Conservation (phyloP, 192 early-diverging fungal genomes). For the Mortierella claussenii region DNA sequence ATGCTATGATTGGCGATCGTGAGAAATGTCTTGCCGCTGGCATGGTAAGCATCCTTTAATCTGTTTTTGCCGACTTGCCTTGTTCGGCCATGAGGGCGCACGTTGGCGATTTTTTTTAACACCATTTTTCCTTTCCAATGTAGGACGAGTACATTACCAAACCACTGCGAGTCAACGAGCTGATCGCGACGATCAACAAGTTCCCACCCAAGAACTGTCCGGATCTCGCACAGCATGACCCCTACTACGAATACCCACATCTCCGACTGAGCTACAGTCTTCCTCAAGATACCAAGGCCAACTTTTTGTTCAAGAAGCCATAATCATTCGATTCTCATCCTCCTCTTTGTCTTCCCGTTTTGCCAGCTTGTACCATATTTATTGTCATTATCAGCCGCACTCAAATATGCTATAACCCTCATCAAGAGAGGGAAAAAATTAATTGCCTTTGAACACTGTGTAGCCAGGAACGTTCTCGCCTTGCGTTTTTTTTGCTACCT, state of each 20-base stretch:
- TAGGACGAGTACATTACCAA: conserved; percentile 74
- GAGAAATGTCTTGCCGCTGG: conserved; percentile 85
- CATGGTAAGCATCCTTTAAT: conserved; percentile 76
- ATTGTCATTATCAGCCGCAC: too few species aligned
- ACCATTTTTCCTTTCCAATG: background rate
- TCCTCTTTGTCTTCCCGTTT: background rate
- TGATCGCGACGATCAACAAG: conserved; percentile 76
- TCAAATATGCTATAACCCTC: too few species aligned
- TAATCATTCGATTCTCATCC: background rate
- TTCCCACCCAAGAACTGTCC: conserved; percentile 62
- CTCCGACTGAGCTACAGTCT: conserved; percentile 21
- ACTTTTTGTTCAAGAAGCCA: conserved; percentile 26
- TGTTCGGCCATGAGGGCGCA: too few species aligned
- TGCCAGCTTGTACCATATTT: too few species aligned
- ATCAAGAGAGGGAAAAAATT: too few species aligned
- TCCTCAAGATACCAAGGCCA: conserved; percentile 34
- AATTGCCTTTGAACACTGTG: too few species aligned
- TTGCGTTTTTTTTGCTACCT: too few species aligned
- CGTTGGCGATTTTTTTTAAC: too few species aligned
- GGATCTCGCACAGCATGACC: conserved; percentile 48
- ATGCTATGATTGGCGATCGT: conserved; percentile 92
- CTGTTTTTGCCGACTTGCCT: too few species aligned
- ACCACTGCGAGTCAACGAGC: conserved; percentile 69
- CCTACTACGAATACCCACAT: conserved; percentile 34
- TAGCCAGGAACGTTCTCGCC: too few species aligned